Percentiles rank a stretch among this genome's conserved stretches.
These are phyloP conservation scores for Sinapis alba DNA, from an alignment of 441 rosid species.

Conservation along the genomic window DNA sequence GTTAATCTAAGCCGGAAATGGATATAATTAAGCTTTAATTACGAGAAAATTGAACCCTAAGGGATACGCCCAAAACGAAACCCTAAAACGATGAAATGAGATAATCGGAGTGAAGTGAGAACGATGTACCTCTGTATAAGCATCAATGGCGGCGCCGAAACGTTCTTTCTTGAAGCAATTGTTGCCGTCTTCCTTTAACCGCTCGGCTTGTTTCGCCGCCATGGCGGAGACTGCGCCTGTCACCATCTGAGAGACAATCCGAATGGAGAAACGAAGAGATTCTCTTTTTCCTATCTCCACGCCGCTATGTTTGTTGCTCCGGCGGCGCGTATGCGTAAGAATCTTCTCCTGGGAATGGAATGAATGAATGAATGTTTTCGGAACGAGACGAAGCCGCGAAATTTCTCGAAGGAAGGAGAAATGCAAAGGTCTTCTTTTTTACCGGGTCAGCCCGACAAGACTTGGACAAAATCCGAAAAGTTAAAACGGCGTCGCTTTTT, in stretches of 20 bases:
- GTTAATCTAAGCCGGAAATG: too few relatives aligned
- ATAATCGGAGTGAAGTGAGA: background rate
- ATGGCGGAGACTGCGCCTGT: constrained; percentile 37
- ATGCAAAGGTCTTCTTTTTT: background rate
- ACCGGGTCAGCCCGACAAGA: constrained; percentile 14
- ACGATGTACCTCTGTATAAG: constrained; percentile 76
- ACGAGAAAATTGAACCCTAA: too few relatives aligned
- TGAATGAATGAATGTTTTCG: constrained; percentile 1
- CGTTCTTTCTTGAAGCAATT: constrained; percentile 62
- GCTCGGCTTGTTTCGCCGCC: constrained; percentile 76
- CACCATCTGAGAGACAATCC: background rate
- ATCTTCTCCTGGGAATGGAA: constrained; percentile 21
- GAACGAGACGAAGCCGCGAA: constrained; percentile 28
- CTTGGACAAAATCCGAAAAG: background rate
- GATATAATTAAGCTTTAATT: too few relatives aligned
- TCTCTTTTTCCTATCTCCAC: too few relatives aligned
- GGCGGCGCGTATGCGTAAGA: background rate
- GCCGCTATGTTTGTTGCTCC: background rate
- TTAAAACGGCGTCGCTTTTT: background rate
- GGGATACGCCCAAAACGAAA: constrained; percentile 1
- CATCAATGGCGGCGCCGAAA: constrained; percentile 94
- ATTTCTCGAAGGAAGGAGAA: constrained; percentile 4
- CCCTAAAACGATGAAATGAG: constrained; percentile 4
- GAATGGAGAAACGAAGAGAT: background rate
- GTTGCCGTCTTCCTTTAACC: constrained; percentile 67